Evolutionary conservation across 2,329 filamentous ascomycete species (phyloP), one percentile per base, ranked within the genome.

Genomic region (Talaromyces atroroseus): DNA sequence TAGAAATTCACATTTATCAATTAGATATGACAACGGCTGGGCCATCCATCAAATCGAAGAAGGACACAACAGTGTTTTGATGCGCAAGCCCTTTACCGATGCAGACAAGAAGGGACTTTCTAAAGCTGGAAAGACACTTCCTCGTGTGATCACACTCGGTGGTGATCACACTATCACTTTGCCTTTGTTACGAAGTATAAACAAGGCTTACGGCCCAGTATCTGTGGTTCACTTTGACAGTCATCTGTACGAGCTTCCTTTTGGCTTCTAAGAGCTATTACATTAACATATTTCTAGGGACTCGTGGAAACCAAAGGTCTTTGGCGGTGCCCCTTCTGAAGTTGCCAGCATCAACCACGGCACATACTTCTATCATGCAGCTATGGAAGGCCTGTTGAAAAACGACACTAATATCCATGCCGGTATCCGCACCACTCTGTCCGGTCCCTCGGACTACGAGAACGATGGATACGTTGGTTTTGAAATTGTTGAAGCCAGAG

Each of bases 321-420:
- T 95, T 64, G 90, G 90, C 53, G 90, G 89, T 29, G 85, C 88
- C 0, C 89, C 90, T 0, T 88, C 83, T 26, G 82, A 91, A 59
- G 82, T 85, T 40, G 89, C 90, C 20, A 80, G 80, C 61, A 86
- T 95, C 75, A 95, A 94, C 74, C 89, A 94, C 74, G 90, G 90
- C 44, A 94, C 89, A 1, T 94, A 94, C 76, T 95, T 95, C 75
- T 94, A 87, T 74, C 88, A 92, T 68, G 90, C 89, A 0, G 75
- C 86, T 0, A 82, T 85, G 73, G 89, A 94, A 69, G 90, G 90
- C 2, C 78, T 94, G 16, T 78, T 95, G 20, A 80, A 80, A 60
- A 95, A 94, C 67, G 88, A 94, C 76, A 87, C 83, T 63, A 92
- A 91, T 74, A 91, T 95, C 72, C 90, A 95, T 69, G 90, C 89